Evolutionary conservation across 1,284 basidiomycete genomes (phyloP).

Genomic region (Amylostereum chailletii): DNA sequence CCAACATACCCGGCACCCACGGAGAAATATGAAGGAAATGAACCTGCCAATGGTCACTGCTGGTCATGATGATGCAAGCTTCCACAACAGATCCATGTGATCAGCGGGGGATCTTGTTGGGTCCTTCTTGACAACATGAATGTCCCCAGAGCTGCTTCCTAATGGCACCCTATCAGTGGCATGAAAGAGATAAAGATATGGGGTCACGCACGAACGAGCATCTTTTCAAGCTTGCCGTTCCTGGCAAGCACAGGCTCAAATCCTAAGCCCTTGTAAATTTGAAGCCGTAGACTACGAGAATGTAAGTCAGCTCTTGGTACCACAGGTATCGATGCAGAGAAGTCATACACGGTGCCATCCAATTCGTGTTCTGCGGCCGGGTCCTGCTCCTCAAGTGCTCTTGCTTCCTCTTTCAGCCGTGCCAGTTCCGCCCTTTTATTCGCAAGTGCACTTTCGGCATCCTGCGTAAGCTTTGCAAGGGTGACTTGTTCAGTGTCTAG

Average conservation of each 20-base stretch:
- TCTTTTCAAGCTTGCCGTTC: slow-evolving; percentile 40
- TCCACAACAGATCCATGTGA: slow-evolving; percentile 43
- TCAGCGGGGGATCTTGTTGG: slow-evolving; percentile 22
- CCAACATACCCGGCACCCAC: not conserved
- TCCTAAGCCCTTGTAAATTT: slow-evolving; percentile 60
- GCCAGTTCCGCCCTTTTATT: no score
- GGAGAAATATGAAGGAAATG: not conserved
- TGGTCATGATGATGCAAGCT: slow-evolving; percentile 42
- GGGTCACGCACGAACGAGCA: slow-evolving; percentile 56
- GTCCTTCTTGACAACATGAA: slow-evolving; percentile 35
- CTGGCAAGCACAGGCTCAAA: slow-evolving; percentile 56
- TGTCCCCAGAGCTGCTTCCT: slow-evolving; percentile 39
- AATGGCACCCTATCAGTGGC: slow-evolving; percentile 14
- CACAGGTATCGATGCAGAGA: no score
- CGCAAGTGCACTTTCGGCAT: no score
- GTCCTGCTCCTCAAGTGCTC: no score
- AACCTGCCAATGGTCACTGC: not conserved
- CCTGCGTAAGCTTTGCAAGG: no score
- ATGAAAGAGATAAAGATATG: not conserved
- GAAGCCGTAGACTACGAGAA: slow-evolving; percentile 45
- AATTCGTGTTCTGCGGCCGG: no score
- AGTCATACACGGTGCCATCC: no score
- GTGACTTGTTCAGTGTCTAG: no score
- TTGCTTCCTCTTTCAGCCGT: no score
- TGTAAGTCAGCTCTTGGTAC: not conserved